Base-by-base conservation (phyloP, 805 yeast species). In the Barnettozyma pratensis region DNA sequence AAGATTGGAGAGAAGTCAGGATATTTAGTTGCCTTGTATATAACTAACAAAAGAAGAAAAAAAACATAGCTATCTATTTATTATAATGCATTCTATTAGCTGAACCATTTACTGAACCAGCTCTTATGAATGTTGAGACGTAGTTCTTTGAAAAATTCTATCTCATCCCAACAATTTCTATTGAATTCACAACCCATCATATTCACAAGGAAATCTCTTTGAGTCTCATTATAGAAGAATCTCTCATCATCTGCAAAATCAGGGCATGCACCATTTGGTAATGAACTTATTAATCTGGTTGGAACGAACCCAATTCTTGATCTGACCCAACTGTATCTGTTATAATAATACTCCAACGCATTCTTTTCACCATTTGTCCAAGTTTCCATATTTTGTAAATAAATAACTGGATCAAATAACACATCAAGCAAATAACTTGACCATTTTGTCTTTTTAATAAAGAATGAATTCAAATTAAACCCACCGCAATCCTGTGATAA, bases 401-500 rank as follows among this genome's bases (percentile, higher is more conserved):
- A 71, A 29, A 71, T 58, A 5, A 70, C 66, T 4, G 75, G 75
- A 45, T 71, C 75, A 65, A 71, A 71, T n/a, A 71, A 50, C 4
- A 63, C 47, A 53, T 71, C 75, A 14, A 71, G 49, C 35, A 71
- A 53, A 11, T 67, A 51, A 32, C 62, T 62, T 2, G 74, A 55
- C 75, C 75, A 71, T 32, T 60, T 58, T 3, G 71, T 64, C 54
- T 67, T 71, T 41, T 64, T 65, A 31, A 71, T 59, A 25, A 71
- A 54, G 50, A 71, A 71, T 4, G 74, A 70, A 46, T 70, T 67
- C 42, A 71, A 49, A 54, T 67, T 71, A 53, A 71, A 68, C 3
- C 75, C 75, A 53, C 67, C 66, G 54, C 75, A 71, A 54, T 71
- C 75, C 54, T 71, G 74, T 0, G 73, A 56, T 29, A 71, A 41